phyloP scores from a whole-genome alignment of 202 grass and related monocot species.

The Eragrostis tef region DNA sequence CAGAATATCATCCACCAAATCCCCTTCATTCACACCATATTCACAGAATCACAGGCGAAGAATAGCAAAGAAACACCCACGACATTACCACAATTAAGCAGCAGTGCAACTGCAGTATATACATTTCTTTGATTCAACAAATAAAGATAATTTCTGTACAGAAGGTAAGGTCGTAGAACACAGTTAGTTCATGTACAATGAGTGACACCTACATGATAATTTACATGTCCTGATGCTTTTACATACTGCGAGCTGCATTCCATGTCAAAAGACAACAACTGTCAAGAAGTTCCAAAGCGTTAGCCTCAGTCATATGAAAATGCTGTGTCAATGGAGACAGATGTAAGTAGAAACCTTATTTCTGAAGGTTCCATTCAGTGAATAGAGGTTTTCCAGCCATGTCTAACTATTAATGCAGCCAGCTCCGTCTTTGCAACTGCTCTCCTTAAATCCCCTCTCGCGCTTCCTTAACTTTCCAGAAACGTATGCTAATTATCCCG shows the following conservation, averaged over 20 bases:
- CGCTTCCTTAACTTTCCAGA: background rate
- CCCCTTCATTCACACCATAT: background rate
- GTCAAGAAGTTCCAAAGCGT: background rate
- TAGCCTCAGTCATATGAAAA: background rate
- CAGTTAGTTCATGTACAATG: conserved; percentile 42
- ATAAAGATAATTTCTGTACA: conserved; percentile 59
- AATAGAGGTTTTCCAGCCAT: background rate
- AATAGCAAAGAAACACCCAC: background rate
- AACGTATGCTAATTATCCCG: no score
- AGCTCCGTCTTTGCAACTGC: background rate
- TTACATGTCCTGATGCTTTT: conserved; percentile 36
- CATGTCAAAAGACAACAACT: background rate
- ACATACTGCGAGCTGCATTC: background rate
- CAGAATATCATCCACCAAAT: background rate
- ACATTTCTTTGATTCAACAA: conserved; percentile 44
- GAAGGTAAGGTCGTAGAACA: conserved; percentile 14
- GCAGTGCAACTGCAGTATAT: background rate
- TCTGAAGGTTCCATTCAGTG: conserved; percentile 13
- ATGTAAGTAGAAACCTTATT: conserved; percentile 4
- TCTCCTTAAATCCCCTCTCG: background rate
- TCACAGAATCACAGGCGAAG: background rate
- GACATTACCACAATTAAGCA: background rate
- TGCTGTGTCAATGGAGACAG: background rate
- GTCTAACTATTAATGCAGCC: conserved; percentile 23
- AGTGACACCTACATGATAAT: conserved; percentile 44